These are phyloP conservation scores for Boletellus ananas DNA, from an alignment of 768 basidiomycete species.

Conservation along the genomic window DNA sequence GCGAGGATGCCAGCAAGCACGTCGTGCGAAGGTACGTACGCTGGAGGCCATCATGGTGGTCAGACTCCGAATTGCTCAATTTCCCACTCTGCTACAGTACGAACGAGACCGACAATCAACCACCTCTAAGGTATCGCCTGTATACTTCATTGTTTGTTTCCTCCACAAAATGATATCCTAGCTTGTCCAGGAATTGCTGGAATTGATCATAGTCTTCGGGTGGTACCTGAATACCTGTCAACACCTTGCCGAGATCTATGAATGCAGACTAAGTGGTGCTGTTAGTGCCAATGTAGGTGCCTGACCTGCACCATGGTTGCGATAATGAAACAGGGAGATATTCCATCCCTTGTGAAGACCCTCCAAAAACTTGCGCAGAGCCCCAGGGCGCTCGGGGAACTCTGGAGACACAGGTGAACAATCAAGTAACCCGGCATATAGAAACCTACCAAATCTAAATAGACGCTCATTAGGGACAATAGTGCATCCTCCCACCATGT, in stretches of 20 bases:
- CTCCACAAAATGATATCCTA: constrained; percentile 88
- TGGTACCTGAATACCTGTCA: constrained; percentile 93
- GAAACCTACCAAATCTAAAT: constrained; percentile 82
- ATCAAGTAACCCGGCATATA: neutral
- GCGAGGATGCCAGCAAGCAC: constrained; percentile 2
- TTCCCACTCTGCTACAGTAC: constrained; percentile 8
- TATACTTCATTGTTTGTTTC: constrained; percentile 90
- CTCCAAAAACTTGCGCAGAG: constrained; percentile 84
- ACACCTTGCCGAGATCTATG: constrained; percentile 84
- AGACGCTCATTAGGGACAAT: constrained; percentile 80
- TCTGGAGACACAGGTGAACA: constrained; percentile 43
- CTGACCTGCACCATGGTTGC: constrained; percentile 94
- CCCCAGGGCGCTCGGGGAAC: constrained; percentile 93
- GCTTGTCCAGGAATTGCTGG: constrained; percentile 64
- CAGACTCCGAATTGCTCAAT: neutral
- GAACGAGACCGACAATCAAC: constrained; percentile 16
- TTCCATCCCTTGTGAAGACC: constrained; percentile 87
- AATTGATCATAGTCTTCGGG: constrained; percentile 63
- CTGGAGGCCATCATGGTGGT: constrained; percentile 8
- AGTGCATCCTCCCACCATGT: constrained; percentile 88
- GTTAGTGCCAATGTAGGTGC: constrained; percentile 8
- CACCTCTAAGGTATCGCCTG: constrained; percentile 59
- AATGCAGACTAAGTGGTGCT: constrained; percentile 1
- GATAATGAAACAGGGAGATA: constrained; percentile 95
- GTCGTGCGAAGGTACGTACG: constrained; percentile 4